Base-by-base conservation (phyloP, 2,329 filamentous ascomycete species). In the Arthroderma uncinatum region DNA sequence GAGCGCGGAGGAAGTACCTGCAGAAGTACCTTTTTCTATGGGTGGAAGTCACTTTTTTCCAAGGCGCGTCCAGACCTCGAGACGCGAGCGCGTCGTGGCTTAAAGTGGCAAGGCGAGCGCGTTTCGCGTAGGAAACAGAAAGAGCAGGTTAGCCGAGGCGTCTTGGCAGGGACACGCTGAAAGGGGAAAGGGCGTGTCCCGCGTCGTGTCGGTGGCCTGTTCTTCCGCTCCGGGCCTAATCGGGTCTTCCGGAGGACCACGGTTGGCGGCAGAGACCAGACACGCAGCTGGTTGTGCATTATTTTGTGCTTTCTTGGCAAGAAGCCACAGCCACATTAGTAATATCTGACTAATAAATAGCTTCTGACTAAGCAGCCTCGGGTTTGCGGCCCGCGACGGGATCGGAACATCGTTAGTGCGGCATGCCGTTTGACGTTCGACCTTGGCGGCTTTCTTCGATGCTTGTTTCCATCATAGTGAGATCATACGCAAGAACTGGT, bases 11-110 rank as follows among this genome's bases (percentile, higher is more conserved):
- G 55, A 58, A 48, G 58, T 59, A 59, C 58, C 42, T 55, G 54
- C 21, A 37, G 23, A 65, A 58, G 63, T 64, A 64, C 64, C 61
- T 63, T 61, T 59, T 59, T 34, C 30, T 59, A 58, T 47, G 55
- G 52, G 50, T 54, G 36, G 48, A 39, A 36, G 33, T 54, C n/a
- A 54, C 37, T 40, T 40, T 40, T 34, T 52, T 30, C 2, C 7
- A 12, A 9, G 44, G 28, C 44, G 44, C 44, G 44, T 48, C 21
- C 9, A 12, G 44, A 21, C n/a, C n/a, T n/a, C n/a, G 25, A 48
- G 23, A 12, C 44, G 44, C 44, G 44, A 3, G 44, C 44, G 50
- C 50, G 50, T 19, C 30, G 1, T 7, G 9, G 34, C 52, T 61
- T 58, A 59, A 62, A 61, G 58, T 58, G 56, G 60, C 58, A 60